Conservation (phyloP, 2,329 filamentous ascomycete genomes). For the Clarireedia hainanense region DNA sequence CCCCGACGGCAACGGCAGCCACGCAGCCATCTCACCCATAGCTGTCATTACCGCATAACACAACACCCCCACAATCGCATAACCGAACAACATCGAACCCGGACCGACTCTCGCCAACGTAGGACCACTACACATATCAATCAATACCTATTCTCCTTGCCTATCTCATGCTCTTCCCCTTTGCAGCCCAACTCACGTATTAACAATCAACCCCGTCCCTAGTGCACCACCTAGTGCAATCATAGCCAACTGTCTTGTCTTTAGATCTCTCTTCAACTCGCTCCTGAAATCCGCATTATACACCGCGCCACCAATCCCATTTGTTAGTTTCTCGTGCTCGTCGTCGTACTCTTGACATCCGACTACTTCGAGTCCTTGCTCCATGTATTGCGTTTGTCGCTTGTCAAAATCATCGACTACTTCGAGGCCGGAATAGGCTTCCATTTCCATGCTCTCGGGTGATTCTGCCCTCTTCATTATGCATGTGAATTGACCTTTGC, state of each 20-base stretch:
- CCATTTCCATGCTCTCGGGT: background rate
- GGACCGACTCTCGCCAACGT: constrained; percentile 43
- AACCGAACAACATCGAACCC: constrained; percentile 64
- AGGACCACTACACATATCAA: background rate
- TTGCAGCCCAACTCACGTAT: constrained; percentile 34
- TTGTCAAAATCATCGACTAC: background rate
- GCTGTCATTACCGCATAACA: constrained; percentile 77
- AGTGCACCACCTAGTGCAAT: constrained; percentile 68
- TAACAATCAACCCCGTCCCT: constrained; percentile 64
- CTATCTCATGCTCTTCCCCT: background rate
- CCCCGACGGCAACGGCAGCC: constrained; percentile 68
- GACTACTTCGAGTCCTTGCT: background rate
- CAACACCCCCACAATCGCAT: constrained; percentile 59
- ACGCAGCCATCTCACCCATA: constrained; percentile 64
- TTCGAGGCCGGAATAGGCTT: background rate
- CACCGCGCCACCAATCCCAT: background rate
- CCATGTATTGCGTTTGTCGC: background rate
- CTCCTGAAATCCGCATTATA: background rate
- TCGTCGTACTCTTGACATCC: background rate
- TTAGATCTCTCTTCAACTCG: constrained; percentile 34
- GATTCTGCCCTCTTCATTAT: background rate
- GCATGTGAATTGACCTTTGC: background rate
- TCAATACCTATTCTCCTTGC: constrained; percentile 12
- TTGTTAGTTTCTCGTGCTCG: background rate
- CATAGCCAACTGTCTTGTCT: constrained; percentile 48